phyloP scores from a whole-genome alignment of 1,284 basidiomycete species.

The Ganoderma boninense region DNA sequence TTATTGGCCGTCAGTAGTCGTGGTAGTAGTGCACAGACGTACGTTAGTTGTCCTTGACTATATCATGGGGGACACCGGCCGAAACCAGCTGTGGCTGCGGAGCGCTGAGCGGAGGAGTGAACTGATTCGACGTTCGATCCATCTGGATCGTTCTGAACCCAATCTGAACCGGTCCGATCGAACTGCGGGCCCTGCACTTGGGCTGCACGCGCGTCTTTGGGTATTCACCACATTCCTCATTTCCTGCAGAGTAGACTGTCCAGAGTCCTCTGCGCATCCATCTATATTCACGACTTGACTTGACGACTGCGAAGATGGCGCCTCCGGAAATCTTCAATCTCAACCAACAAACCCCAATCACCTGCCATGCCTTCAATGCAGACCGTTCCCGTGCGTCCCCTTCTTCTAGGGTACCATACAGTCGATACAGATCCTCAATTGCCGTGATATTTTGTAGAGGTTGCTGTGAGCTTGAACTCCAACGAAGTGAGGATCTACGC shows the following conservation, averaged over 20 bases:
- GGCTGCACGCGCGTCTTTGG: neutral
- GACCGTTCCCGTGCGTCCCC: slow-evolving; percentile 81
- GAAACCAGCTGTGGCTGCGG: too few relatives aligned
- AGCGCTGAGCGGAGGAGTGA: too few relatives aligned
- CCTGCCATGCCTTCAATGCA: slow-evolving; percentile 92
- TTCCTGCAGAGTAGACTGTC: slow-evolving; percentile 75
- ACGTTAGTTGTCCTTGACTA: too few relatives aligned
- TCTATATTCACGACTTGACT: neutral
- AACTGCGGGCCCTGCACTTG: too few relatives aligned
- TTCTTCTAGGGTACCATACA: neutral
- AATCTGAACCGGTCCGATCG: too few relatives aligned
- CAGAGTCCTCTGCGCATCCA: slow-evolving; percentile 67
- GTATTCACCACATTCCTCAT: neutral
- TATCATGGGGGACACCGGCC: too few relatives aligned
- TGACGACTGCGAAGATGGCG: slow-evolving; percentile 59
- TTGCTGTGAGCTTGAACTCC: slow-evolving; percentile 92
- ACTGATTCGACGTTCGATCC: too few relatives aligned
- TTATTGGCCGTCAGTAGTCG: too few relatives aligned
- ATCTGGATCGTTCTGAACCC: too few relatives aligned
- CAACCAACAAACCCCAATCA: slow-evolving; percentile 80
- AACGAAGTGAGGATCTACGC: slow-evolving; percentile 90
- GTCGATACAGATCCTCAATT: neutral
- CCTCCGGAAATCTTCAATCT: slow-evolving; percentile 82
- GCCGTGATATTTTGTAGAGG: slow-evolving; percentile 59
- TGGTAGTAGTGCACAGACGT: too few relatives aligned